Evolutionary conservation across 2,329 filamentous ascomycete species (phyloP).

Genomic region (Gnomoniopsis smithogilvyi): DNA sequence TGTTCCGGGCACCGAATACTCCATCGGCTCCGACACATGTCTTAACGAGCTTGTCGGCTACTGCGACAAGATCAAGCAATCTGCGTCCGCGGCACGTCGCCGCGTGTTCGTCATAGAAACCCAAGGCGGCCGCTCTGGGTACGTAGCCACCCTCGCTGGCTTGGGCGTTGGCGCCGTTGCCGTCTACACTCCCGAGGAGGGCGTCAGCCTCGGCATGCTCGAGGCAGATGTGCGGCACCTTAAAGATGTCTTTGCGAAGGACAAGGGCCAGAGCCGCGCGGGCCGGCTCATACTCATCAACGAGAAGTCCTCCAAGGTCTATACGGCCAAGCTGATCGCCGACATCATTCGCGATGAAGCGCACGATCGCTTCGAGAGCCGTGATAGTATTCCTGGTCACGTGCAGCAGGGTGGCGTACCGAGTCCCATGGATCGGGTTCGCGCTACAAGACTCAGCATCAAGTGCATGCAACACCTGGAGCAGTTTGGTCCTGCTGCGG

Average conservation of each 20-base stretch:
- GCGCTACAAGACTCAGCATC: constrained; percentile 87
- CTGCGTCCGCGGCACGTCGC: constrained; percentile 86
- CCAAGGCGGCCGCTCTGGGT: constrained; percentile 90
- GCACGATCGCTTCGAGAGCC: constrained; percentile 85
- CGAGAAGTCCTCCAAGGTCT: constrained; percentile 87
- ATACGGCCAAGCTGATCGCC: constrained; percentile 89
- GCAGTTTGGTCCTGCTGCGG: constrained; percentile 63
- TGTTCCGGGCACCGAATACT: constrained; percentile 96
- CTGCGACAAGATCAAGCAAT: constrained; percentile 97
- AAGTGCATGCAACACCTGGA: constrained; percentile 94
- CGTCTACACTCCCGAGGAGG: constrained; percentile 96
- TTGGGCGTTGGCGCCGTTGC: constrained; percentile 88
- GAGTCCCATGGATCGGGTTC: constrained; percentile 92
- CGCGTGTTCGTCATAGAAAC: constrained; percentile 98
- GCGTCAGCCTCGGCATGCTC: constrained; percentile 90
- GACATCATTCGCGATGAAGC: constrained; percentile 95
- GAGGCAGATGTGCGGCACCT: constrained; percentile 86
- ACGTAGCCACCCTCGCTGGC: constrained; percentile 86
- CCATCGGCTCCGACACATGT: constrained; percentile 92
- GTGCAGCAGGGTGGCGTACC: constrained; percentile 93
- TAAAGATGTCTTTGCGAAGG: constrained; percentile 77
- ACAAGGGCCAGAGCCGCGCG: constrained; percentile 83
- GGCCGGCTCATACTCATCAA: constrained; percentile 96
- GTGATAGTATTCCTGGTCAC: constrained; percentile 88
- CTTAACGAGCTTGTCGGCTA: constrained; percentile 92